Base-by-base conservation (phyloP, 2,329 filamentous ascomycete species). In the Neofusicoccum laricinum region DNA sequence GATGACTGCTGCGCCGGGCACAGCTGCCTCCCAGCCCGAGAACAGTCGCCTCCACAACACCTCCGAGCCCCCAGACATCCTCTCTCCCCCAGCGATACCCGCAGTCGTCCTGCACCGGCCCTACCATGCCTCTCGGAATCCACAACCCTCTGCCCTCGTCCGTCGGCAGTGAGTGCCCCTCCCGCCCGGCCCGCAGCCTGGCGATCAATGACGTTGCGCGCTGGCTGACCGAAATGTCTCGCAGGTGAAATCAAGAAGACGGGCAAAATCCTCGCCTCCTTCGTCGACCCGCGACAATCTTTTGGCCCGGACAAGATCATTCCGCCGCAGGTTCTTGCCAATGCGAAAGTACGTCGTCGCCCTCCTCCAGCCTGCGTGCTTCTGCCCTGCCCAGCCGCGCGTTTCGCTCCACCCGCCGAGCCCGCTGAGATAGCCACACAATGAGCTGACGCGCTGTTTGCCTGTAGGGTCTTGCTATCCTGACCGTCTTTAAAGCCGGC, bases 291-390 rank as follows among this genome's bases (percentile, higher is more conserved):
- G 19, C 87, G 89, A 74, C 94, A 98, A 81, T 82, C 94, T 19
- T 97, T 98, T 77, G 93, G 94, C 5, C 94, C 95, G 64, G 95
- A 98, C 79, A 98, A 98, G 79, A 89, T 99, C 76, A 99, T 99
- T 71, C 95, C 95, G 57, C 93, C 94, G 7, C 86, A 89, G 61
- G 86, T 99, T 71, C 88, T 99, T 71, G 90, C 90, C 68, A 92
- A 92, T 77, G 95, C 95, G 72, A 97, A 99, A 87, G 90, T 92
- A 80, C 46, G 69, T 62, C 55, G 36, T 25, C 36, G 48, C 62
- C 46, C 38, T 25, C 12, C 12, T 66, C 57, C 53, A 19, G 61
- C 36, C 38, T n/a, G 11, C 10, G 12, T 43, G 50, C 57, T 66
- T 30, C 51, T 36, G 17, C 34, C 11, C 25, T 25, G 14, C 14